A percentile compares a stretch with the other conserved stretches of the same genome.
Conservation (phyloP, 306 rosid genomes). For the Malus orientalis region DNA sequence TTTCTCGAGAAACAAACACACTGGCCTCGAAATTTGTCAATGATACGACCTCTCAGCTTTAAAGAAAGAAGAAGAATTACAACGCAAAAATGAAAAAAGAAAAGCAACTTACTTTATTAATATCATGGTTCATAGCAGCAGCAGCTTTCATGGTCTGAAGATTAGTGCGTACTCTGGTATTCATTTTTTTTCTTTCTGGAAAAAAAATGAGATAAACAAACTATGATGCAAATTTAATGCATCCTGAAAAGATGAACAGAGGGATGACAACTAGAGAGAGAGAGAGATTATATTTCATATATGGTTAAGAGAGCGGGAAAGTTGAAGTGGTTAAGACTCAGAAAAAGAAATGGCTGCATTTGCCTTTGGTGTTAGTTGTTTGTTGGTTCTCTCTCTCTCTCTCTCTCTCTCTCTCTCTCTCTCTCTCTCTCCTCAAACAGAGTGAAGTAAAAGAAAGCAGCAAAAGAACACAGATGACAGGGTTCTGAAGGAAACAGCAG, state of each 20-base stretch:
- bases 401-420: no score
- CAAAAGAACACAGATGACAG: conserved; percentile 18
- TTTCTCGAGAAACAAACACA: conserved; percentile 25
- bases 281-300: conserved; percentile 25
- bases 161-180: conserved; percentile 49
- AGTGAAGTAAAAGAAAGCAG: conserved; percentile 41
- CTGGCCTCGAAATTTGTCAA: conserved; percentile 17
- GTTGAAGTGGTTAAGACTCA: conserved; percentile 27
- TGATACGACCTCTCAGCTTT: conserved; percentile 5
- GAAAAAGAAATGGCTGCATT: conserved; percentile 27
- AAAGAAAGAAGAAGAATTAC: background rate
- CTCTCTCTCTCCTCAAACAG: conserved; percentile 24
- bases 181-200: conserved; percentile 37
- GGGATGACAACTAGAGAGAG: background rate
- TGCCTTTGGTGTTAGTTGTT: conserved; percentile 6
- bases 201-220: conserved; percentile 18
- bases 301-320: conserved; percentile 63
- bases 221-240: conserved; percentile 22
- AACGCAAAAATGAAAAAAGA: background rate
- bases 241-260: conserved; percentile 20
- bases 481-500: conserved; percentile 28
- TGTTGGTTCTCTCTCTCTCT: background rate
- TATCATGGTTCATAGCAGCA: conserved; percentile 29
- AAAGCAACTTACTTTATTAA: conserved; percentile 35
- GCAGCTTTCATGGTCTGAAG: conserved; percentile 50